These are phyloP conservation scores for Cytospora mali DNA, from an alignment of 2,329 filamentous ascomycete genomes.

Conservation along the genomic window DNA sequence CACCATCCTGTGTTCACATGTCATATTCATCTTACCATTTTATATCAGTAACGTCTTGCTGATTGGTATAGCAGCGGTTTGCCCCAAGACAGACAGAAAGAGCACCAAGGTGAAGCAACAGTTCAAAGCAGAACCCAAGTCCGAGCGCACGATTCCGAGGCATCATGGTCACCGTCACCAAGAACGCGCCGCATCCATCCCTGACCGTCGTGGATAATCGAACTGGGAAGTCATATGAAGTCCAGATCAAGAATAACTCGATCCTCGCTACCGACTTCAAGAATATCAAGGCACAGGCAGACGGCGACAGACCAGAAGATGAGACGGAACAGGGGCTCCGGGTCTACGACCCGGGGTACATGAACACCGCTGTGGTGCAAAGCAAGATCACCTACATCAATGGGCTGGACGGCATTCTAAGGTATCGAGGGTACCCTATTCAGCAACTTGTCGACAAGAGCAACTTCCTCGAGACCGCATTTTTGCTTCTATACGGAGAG, in stretches of 20 bases:
- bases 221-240: conserved; percentile 50
- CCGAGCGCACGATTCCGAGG: not conserved
- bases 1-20: not conserved
- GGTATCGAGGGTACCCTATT: conserved; percentile 56
- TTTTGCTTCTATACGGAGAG: conserved; percentile 55
- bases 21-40: not conserved
- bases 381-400: conserved; percentile 57
- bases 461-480: conserved; percentile 53
- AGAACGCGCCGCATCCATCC: conserved; percentile 34
- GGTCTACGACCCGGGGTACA: conserved; percentile 54
- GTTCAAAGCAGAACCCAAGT: not conserved
- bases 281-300: conserved; percentile 46
- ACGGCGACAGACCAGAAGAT: conserved; percentile 43
- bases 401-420: conserved; percentile 52
- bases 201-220: conserved; percentile 53
- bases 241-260: conserved; percentile 53
- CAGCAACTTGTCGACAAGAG: conserved; percentile 53
- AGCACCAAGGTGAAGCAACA: not conserved
- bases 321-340: conserved; percentile 53
- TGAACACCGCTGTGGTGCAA: conserved; percentile 55
- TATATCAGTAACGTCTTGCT: not conserved
- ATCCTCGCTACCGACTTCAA: conserved; percentile 55
- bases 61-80: not conserved
- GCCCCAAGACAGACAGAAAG: too few species aligned
- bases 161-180: conserved; percentile 36